phyloP scores from a whole-genome alignment of 78 protist genomes.

The slime mould (Dictyostelium discoideum) region DNA sequence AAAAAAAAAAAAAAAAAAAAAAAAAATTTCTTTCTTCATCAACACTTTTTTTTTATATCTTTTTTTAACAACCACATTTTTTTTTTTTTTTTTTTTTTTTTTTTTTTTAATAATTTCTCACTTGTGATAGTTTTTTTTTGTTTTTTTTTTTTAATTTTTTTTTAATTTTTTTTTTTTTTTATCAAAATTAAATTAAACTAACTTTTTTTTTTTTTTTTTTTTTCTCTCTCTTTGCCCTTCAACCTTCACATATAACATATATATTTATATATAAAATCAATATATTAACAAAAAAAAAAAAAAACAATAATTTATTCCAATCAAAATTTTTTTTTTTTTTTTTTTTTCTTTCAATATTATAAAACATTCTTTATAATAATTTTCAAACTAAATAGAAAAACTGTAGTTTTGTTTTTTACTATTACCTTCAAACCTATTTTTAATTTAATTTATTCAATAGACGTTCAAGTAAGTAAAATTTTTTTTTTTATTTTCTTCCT shows the following conservation, averaged over 20 bases:
- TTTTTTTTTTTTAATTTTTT: neutral
- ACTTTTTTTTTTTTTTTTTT: neutral
- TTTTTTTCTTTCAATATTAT: neutral
- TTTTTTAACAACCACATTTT: neutral
- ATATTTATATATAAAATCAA: too few relatives aligned
- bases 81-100: too few relatives aligned
- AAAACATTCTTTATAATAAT: neutral
- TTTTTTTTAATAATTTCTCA: neutral
- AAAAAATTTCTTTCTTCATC: neutral
- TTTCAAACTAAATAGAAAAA: neutral
- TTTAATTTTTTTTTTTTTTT: neutral
- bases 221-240: neutral
- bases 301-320: neutral
- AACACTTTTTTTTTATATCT: neutral
- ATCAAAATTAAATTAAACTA: neutral
- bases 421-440: neutral
- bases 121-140: neutral
- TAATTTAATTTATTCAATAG: neutral
- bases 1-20: too few relatives aligned
- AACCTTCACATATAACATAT: neutral
- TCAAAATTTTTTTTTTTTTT: too few relatives aligned
- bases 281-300: neutral
- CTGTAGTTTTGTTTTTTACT: constrained; percentile 26
- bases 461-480: neutral
- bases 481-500: neutral